Evolutionary conservation across 139 green algal genomes (phyloP), one percentile per base, ranked within the genome.

Genomic region (Marvania coccoides): DNA sequence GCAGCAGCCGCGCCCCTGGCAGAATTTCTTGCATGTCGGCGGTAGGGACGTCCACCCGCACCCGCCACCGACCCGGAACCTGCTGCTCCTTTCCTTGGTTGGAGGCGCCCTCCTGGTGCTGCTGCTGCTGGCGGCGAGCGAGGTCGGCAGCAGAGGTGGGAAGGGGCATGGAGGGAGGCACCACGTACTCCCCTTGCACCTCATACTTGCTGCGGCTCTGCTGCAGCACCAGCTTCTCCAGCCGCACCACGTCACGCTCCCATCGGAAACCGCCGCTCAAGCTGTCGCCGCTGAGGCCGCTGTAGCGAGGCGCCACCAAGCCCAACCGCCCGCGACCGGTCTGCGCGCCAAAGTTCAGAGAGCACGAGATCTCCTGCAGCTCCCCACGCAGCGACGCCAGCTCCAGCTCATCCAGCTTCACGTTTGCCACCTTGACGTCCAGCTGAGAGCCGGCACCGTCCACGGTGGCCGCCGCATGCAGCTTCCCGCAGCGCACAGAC

Each of bases 391-490:
- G 79, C 4, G 75, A 88, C 31, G 83, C 90, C 38, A 92, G 79
- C 77, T 96, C 90, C 55, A 96, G 76, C 67, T 95, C 89, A 63
- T 96, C 90, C 26, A 96, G 76, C 47, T 70, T 78, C 51, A 96
- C 67, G 38, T 79, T 73, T 34, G 33, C 30, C 46, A 77, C 38
- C 30, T 65, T 65, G 69, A 73, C 64, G 47, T 67, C 61, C 12
- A 78, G 60, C 39, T 53, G 37, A 3, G 59, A 64, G 4, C 70
- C 70, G 15, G 26, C 28, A 2, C 61, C 63, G 4, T 66, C 35
- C 9, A 80, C 61, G 55, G 78, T 55, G 6, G 65, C 77, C 10
- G 62, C 67, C 19, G 78, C 57, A 30, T 65, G 35, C 55, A 87
- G 57, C 26, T 72, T 63, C 2, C 77, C 83, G 64, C 77, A 81